These are phyloP conservation scores for Dactylellina sp. DNA, from an alignment of 2,329 filamentous ascomycete genomes.

Conservation along the genomic window DNA sequence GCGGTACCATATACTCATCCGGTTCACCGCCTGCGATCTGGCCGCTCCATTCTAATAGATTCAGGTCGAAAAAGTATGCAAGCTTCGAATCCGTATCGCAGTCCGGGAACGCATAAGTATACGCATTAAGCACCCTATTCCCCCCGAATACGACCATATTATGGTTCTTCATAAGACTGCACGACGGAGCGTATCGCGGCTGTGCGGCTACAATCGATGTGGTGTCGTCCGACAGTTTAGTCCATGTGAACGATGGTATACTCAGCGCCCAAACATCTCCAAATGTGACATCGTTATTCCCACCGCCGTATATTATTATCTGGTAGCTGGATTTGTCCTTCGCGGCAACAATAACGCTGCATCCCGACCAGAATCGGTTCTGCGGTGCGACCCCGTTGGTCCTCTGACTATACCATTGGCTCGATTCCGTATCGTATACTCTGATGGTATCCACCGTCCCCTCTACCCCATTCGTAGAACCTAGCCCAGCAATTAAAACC, in stretches of 20 bases:
- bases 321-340: slow-evolving; percentile 49
- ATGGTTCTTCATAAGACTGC: slow-evolving; percentile 44
- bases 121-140: slow-evolving; percentile 36
- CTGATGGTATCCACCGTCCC: slow-evolving; percentile 37
- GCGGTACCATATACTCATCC: slow-evolving; percentile 42
- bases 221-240: slow-evolving; percentile 26
- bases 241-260: slow-evolving; percentile 52
- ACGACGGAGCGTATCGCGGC: slow-evolving; percentile 37
- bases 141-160: slow-evolving; percentile 47
- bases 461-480: slow-evolving; percentile 34
- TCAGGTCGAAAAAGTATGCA: slow-evolving; percentile 48
- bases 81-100: slow-evolving; percentile 19
- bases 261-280: slow-evolving; percentile 53
- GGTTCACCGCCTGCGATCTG: slow-evolving; percentile 12
- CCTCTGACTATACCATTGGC: slow-evolving; percentile 43
- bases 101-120: slow-evolving; percentile 33
- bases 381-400: slow-evolving; percentile 36
- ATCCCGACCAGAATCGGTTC: slow-evolving; percentile 47
- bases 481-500: slow-evolving; percentile 42
- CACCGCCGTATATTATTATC: slow-evolving; percentile 47
- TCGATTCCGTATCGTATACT: slow-evolving; percentile 44
- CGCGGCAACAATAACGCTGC: slow-evolving; percentile 36
- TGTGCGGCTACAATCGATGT: slow-evolving; percentile 35
- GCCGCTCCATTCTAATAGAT: slow-evolving; percentile 43
- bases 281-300: slow-evolving; percentile 29